Percentiles rank a stretch among this genome's conserved stretches.
phyloP scores from a whole-genome alignment of 768 basidiomycete genomes.

The Podaxis sp. region DNA sequence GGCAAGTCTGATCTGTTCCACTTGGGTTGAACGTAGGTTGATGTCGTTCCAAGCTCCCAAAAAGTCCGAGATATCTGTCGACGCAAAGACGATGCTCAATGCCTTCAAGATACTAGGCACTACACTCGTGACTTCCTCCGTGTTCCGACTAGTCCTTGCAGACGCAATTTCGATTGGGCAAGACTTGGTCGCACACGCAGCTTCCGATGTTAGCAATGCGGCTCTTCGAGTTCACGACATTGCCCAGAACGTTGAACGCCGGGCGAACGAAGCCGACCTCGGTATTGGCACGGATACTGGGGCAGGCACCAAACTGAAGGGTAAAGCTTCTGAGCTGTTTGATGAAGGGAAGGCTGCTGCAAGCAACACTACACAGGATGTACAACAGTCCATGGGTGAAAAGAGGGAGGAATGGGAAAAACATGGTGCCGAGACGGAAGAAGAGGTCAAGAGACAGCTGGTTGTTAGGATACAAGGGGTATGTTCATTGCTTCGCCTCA shows the following conservation, averaged over 20 bases:
- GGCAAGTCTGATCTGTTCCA: slow-evolving; percentile 10
- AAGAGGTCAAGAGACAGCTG: slow-evolving; percentile 25
- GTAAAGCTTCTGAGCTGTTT: not conserved
- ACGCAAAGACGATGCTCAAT: slow-evolving; percentile 26
- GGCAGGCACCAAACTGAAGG: not conserved
- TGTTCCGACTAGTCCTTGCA: slow-evolving; percentile 34
- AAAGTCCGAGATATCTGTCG: slow-evolving; percentile 26
- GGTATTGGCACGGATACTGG: slow-evolving; percentile 18
- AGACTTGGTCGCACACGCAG: slow-evolving; percentile 31
- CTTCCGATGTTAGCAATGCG: slow-evolving; percentile 29
- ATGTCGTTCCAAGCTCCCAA: slow-evolving; percentile 21
- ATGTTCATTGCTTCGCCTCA: not conserved
- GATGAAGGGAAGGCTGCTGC: not conserved
- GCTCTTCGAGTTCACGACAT: slow-evolving; percentile 31
- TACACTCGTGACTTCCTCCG: slow-evolving; percentile 32
- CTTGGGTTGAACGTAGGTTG: not conserved
- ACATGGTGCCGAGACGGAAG: slow-evolving; percentile 21
- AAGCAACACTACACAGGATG: not conserved
- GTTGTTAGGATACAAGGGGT: slow-evolving; percentile 33
- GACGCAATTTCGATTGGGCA: slow-evolving; percentile 32
- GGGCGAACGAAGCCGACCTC: slow-evolving; percentile 19
- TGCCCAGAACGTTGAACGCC: slow-evolving; percentile 31
- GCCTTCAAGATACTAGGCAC: slow-evolving; percentile 29
- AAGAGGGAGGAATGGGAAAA: slow-evolving; percentile 23
- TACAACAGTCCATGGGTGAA: not conserved